These are phyloP conservation scores for Amorphotheca resinae DNA, from an alignment of 495 filamentous ascomycete species.

Conservation along the genomic window DNA sequence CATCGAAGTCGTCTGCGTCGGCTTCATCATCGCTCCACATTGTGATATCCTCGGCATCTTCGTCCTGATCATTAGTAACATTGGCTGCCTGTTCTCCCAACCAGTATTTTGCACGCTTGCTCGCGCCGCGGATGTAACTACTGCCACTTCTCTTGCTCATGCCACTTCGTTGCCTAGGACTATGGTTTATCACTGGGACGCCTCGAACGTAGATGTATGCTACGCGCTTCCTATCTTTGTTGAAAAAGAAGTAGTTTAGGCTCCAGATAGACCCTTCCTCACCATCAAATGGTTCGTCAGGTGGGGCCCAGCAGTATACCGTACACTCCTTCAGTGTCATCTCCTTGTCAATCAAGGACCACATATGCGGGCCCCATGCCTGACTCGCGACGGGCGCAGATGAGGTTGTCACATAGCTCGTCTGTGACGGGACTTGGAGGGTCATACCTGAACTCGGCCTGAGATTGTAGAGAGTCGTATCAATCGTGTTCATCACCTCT, in stretches of 20 bases:
- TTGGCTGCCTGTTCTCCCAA: conserved; percentile 45
- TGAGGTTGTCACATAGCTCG: conserved; percentile 27
- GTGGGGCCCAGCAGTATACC: conserved; percentile 73
- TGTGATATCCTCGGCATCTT: conserved; percentile 28
- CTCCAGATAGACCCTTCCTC: conserved; percentile 92
- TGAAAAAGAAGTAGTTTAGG: conserved; percentile 95
- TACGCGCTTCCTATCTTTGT: conserved; percentile 82
- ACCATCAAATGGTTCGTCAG: conserved; percentile 74
- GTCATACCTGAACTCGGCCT: conserved; percentile 37
- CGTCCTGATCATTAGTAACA: conserved; percentile 29
- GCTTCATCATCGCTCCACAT: conserved; percentile 13
- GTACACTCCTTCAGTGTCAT: conserved; percentile 80
- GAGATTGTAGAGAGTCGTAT: conserved; percentile 74
- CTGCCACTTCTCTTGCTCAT: conserved; percentile 18
- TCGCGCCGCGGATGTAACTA: conserved; percentile 33
- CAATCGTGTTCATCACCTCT: conserved; percentile 56
- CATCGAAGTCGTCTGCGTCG: conserved; percentile 22
- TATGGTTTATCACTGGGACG: conserved; percentile 67
- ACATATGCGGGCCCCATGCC: conserved; percentile 76
- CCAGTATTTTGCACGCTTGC: conserved; percentile 76
- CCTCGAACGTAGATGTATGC: conserved; percentile 86
- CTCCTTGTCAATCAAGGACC: conserved; percentile 80
- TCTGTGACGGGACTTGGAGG: conserved; percentile 20
- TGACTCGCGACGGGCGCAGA: conserved; percentile 35
- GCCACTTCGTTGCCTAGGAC: conserved; percentile 29